These are phyloP conservation scores for Chloromonas sp. DNA, from an alignment of 163 green algal species.

Conservation along the genomic window DNA sequence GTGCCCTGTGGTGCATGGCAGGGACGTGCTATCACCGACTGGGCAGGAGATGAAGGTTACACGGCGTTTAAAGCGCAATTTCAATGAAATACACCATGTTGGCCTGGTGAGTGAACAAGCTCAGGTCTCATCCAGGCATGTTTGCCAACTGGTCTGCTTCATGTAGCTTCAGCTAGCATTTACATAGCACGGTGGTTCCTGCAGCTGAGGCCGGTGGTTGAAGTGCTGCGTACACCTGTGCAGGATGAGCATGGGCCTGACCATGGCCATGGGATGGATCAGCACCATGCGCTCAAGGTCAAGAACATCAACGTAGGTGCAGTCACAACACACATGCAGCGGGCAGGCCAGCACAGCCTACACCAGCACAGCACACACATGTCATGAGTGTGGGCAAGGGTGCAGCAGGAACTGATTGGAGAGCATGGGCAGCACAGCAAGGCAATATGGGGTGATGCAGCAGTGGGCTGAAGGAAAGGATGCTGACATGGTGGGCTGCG, in stretches of 20 bases:
- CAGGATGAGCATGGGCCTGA: conserved; percentile 33
- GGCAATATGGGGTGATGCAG: too few species aligned
- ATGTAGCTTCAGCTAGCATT: neutral
- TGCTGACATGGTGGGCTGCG: too few species aligned
- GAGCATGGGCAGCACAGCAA: too few species aligned
- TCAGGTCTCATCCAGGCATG: neutral
- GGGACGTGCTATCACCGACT: conserved; percentile 32
- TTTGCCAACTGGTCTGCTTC: neutral
- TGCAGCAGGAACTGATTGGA: neutral
- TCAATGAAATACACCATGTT: conserved; percentile 71
- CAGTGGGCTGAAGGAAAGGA: too few species aligned
- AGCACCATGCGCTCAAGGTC: conserved; percentile 83
- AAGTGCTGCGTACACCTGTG: neutral
- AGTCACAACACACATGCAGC: neutral
- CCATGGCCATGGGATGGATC: conserved; percentile 57
- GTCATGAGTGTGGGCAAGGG: too few species aligned
- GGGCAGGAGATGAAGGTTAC: conserved; percentile 64
- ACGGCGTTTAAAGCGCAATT: conserved; percentile 70
- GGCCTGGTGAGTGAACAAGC: neutral
- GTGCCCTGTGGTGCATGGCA: neutral
- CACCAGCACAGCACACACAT: neutral
- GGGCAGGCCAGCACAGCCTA: neutral
- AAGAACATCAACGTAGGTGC: conserved; percentile 80
- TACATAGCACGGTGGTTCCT: neutral
- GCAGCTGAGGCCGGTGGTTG: neutral